Evolutionary conservation across 2,329 filamentous ascomycete species (phyloP).

Genomic region (Aspergillus cejpii): DNA sequence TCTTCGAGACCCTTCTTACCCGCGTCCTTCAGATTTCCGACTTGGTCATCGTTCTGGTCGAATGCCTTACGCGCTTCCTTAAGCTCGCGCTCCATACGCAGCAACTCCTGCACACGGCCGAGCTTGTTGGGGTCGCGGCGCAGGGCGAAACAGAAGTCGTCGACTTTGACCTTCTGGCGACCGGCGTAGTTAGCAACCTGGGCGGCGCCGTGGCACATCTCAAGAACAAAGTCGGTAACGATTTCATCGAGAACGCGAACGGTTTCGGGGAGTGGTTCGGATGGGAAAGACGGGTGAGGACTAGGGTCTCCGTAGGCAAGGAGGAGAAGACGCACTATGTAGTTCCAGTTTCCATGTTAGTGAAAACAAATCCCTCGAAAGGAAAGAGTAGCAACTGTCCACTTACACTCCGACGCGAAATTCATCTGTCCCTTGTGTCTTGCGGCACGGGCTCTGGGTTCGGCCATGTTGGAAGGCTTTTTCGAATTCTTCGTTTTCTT

Average conservation of each 20-base stretch:
- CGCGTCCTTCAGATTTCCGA: slow-evolving; percentile 33
- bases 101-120: slow-evolving; percentile 80
- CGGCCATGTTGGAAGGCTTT: slow-evolving; percentile 48
- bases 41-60: slow-evolving; percentile 41
- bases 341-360: slow-evolving; percentile 1
- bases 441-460: slow-evolving; percentile 68
- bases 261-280: slow-evolving; percentile 72
- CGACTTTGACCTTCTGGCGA: slow-evolving; percentile 94
- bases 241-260: slow-evolving; percentile 88
- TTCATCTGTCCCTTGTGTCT: slow-evolving; percentile 80
- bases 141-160: slow-evolving; percentile 94
- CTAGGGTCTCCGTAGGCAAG: slow-evolving; percentile 43
- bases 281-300: slow-evolving; percentile 58
- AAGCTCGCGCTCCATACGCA: slow-evolving; percentile 80
- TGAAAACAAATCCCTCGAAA: neutral
- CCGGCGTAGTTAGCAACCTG: slow-evolving; percentile 77
- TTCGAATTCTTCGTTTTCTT: slow-evolving; percentile 10
- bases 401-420: slow-evolving; percentile 64
- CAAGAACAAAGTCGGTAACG: slow-evolving; percentile 92
- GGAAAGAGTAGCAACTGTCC: neutral
- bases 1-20: slow-evolving; percentile 32
- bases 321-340: slow-evolving; percentile 38
- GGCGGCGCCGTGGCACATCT: slow-evolving; percentile 83
- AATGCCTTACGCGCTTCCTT: slow-evolving; percentile 67
- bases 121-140: slow-evolving; percentile 77